Evolutionary conservation across 164 flowering plant genomes (phyloP).

Genomic region (Taxillus chinensis): DNA sequence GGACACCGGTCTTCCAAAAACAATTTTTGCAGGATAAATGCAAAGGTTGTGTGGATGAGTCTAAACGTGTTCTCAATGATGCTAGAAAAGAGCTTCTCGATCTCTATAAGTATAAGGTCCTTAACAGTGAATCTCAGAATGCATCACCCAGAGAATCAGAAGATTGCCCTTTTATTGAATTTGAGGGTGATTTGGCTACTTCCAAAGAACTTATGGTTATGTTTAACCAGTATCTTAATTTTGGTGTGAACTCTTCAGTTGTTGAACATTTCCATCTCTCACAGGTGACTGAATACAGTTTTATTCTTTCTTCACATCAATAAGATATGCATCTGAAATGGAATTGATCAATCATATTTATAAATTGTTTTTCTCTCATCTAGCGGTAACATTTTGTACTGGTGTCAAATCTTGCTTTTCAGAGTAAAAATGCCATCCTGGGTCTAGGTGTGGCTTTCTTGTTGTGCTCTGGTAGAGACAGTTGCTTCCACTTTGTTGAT

Average conservation of each 20-base stretch:
- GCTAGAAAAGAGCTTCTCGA: conserved; percentile 54
- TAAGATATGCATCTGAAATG: background rate
- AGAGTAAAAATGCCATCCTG: conserved; percentile 48
- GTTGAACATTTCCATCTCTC: conserved; percentile 29
- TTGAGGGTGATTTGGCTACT: conserved; percentile 34
- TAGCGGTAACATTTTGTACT: background rate
- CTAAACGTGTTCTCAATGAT: conserved; percentile 25
- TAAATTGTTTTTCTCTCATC: background rate
- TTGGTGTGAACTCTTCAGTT: conserved; percentile 15
- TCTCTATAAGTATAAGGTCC: conserved; percentile 35
- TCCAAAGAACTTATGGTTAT: conserved; percentile 52
- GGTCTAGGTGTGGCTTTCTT: conserved; percentile 57
- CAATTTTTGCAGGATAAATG: conserved; percentile 12
- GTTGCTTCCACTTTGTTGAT: conserved; percentile 84
- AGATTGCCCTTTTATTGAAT: conserved; percentile 32
- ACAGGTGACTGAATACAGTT: conserved; percentile 31
- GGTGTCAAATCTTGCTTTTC: conserved; percentile 17
- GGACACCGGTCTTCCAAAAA: conserved; percentile 17
- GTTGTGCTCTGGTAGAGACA: conserved; percentile 65
- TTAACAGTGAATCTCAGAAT: conserved; percentile 26
- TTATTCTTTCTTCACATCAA: background rate
- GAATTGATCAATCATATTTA: background rate
- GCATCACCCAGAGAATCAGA: conserved; percentile 20
- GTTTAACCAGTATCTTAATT: conserved; percentile 29
- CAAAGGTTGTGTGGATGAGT: conserved; percentile 13